A percentile compares a stretch with the other conserved stretches of the same genome.
Evolutionary conservation across 495 filamentous ascomycete genomes (phyloP).

Genomic region (Penicillium waksmanii): DNA sequence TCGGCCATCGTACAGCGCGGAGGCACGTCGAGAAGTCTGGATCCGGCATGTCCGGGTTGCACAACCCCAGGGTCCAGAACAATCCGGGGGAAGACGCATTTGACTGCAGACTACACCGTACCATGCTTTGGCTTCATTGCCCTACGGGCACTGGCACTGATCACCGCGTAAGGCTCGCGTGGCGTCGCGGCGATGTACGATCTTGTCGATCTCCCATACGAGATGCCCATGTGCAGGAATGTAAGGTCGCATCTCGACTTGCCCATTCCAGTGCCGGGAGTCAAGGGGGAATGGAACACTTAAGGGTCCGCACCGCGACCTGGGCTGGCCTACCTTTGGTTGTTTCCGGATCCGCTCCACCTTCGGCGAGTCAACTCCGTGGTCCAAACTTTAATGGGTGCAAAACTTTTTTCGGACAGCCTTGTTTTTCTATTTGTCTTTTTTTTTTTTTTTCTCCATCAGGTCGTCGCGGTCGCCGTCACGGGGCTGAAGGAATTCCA

Average conservation of each 20-base stretch:
- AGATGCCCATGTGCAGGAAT: slow-evolving; percentile 25
- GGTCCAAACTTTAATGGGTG: slow-evolving; percentile 6
- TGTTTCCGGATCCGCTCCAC: slow-evolving; percentile 26
- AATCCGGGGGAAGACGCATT: not conserved
- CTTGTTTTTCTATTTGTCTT: not conserved
- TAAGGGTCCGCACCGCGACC: not conserved
- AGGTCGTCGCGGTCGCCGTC: not conserved
- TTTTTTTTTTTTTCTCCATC: slow-evolving; percentile 13
- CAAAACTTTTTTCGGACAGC: slow-evolving; percentile 14
- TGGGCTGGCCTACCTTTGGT: slow-evolving; percentile 3
- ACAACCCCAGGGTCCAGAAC: not conserved
- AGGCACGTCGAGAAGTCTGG: not conserved
- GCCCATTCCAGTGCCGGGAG: slow-evolving; percentile 6
- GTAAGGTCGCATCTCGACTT: slow-evolving; percentile 16
- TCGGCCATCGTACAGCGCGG: not conserved
- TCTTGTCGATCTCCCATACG: slow-evolving; percentile 22
- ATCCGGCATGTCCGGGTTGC: slow-evolving; percentile 13
- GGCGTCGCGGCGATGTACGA: slow-evolving; percentile 20
- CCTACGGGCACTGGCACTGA: not conserved
- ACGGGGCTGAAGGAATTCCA: not conserved
- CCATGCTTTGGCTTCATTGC: not conserved
- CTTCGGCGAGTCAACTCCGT: slow-evolving; percentile 15
- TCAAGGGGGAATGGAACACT: not conserved
- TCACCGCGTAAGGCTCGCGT: slow-evolving; percentile 21
- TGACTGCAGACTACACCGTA: not conserved